Conservation (phyloP, 495 filamentous ascomycete genomes). For the Aspergillus avenaceus region DNA sequence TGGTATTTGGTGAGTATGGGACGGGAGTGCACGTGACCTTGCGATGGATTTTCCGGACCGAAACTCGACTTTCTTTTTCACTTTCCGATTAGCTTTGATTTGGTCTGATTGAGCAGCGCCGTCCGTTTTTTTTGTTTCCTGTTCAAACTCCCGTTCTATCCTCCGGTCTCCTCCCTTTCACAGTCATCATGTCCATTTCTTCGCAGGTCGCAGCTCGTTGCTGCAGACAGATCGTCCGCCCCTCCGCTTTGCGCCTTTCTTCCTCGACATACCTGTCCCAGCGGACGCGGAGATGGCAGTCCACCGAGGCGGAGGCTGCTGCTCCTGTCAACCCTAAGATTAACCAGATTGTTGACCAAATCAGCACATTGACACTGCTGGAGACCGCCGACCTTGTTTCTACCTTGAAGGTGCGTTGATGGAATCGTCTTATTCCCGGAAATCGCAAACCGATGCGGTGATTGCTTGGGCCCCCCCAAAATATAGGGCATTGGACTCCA, state of each 20-base stretch:
- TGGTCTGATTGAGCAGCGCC: conserved; percentile 11
- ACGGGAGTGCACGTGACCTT: conserved; percentile 27
- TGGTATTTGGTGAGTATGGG: neutral
- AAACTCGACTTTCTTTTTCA: conserved; percentile 28
- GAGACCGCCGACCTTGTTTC: conserved; percentile 96
- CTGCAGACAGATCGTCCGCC: conserved; percentile 46
- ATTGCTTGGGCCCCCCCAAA: neutral
- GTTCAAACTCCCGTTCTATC: conserved; percentile 9
- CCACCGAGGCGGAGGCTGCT: conserved; percentile 59
- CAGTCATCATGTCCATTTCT: conserved; percentile 39
- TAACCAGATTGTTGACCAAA: conserved; percentile 88
- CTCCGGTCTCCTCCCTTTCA: conserved; percentile 1
- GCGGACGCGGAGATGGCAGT: conserved; percentile 46
- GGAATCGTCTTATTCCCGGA: neutral
- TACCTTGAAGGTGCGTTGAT: conserved; percentile 71
- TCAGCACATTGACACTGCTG: conserved; percentile 92
- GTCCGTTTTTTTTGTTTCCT: conserved; percentile 2
- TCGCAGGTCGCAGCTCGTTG: conserved; percentile 41
- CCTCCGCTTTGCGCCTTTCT: conserved; percentile 43
- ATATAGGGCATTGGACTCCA: neutral
- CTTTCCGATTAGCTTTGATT: conserved; percentile 12
- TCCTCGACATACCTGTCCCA: conserved; percentile 40
- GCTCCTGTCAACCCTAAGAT: conserved; percentile 78
- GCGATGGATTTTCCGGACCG: conserved; percentile 36
- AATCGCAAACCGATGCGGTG: neutral